Evolutionary conservation across 2,329 filamentous ascomycete species (phyloP).

Genomic region (Elsinoe perseae): DNA sequence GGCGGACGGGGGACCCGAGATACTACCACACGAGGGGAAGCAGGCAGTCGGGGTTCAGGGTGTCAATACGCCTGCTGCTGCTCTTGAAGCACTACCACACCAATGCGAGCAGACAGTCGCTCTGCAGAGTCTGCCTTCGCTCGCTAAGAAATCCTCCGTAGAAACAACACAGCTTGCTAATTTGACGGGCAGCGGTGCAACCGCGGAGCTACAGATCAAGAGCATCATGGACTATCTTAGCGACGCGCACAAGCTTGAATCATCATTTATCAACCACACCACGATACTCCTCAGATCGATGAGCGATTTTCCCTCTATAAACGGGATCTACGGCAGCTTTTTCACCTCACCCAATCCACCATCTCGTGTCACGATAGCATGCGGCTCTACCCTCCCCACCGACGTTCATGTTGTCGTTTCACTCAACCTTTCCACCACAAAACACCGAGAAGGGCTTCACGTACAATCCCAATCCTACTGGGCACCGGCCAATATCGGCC

Average conservation of each 20-base stretch:
- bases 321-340: conserved; percentile 64
- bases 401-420: conserved; percentile 55
- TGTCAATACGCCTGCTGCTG: background rate
- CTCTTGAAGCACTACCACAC: too few relatives aligned
- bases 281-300: conserved; percentile 70
- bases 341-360: conserved; percentile 77
- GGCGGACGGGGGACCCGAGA: background rate
- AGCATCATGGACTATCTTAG: conserved; percentile 34
- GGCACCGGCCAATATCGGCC: conserved; percentile 96
- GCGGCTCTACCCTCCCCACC: conserved; percentile 57
- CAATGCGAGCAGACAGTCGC: too few relatives aligned
- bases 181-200: conserved; percentile 28
- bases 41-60: background rate
- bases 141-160: background rate
- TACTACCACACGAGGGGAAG: background rate
- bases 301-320: conserved; percentile 68
- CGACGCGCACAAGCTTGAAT: conserved; percentile 23
- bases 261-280: conserved; percentile 34
- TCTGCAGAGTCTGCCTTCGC: background rate
- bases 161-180: background rate
- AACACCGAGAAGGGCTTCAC: conserved; percentile 54
- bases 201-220: conserved; percentile 34
- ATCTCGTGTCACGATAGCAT: conserved; percentile 73
- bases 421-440: conserved; percentile 25
- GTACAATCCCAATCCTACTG: conserved; percentile 93